These are phyloP conservation scores for Zopfochytrium polystomum DNA, from an alignment of 371 early-diverging fungal genomes.

Conservation along the genomic window DNA sequence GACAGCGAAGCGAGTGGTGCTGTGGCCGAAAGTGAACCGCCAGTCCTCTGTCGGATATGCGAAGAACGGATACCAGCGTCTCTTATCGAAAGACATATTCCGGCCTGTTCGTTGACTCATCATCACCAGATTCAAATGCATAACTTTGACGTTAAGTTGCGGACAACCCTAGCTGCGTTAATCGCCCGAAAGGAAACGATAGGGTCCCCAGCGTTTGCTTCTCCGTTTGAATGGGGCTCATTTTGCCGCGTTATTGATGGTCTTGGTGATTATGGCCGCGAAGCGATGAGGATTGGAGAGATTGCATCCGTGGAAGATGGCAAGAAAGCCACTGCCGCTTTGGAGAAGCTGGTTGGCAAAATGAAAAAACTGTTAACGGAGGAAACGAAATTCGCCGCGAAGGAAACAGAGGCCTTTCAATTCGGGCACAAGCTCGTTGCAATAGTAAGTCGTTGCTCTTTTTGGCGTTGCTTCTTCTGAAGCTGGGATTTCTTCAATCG, in stretches of 20 bases:
- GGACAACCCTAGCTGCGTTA: constrained; percentile 27
- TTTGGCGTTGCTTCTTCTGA: not conserved
- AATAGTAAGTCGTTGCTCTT: not conserved
- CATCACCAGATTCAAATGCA: constrained; percentile 59
- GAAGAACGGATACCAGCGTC: constrained; percentile 56
- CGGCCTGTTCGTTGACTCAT: constrained; percentile 59
- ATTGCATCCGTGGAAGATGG: constrained; percentile 9
- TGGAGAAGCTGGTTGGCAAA: constrained; percentile 22
- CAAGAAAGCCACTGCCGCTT: constrained; percentile 26
- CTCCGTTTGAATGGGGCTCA: not conserved
- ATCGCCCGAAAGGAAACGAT: constrained; percentile 12
- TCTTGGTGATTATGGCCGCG: not conserved
- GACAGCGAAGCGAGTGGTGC: not conserved
- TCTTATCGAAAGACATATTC: constrained; percentile 58
- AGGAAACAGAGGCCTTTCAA: constrained; percentile 15
- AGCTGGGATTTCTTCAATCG: not conserved
- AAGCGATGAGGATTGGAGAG: not conserved
- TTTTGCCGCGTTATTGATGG: not conserved
- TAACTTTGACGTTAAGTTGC: constrained; percentile 51
- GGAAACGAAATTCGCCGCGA: constrained; percentile 7
- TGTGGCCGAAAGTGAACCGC: not conserved
- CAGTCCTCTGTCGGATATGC: constrained; percentile 66
- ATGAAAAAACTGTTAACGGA: constrained; percentile 10
- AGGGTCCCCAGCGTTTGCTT: constrained; percentile 1
- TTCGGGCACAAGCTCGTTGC: constrained; percentile 12